A percentile compares a stretch with the other conserved stretches of the same genome.
Evolutionary conservation across 2,329 filamentous ascomycete genomes (phyloP).

Genomic region (Botrytis tulipae): DNA sequence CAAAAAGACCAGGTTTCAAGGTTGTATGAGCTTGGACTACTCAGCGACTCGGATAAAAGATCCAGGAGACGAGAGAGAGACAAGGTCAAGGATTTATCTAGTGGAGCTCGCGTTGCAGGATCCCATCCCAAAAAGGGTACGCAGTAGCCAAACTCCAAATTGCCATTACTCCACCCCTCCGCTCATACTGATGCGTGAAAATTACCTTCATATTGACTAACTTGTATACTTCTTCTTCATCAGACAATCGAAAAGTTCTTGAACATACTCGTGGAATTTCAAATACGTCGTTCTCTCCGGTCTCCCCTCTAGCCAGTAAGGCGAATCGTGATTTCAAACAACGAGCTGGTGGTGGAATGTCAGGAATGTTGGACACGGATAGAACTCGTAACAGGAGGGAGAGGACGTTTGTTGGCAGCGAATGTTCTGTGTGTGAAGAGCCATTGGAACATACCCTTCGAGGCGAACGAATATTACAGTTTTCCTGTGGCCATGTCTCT

Average conservation of each 20-base stretch:
- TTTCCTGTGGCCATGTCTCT: slow-evolving; percentile 94
- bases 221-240: slow-evolving; percentile 18
- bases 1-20: slow-evolving; percentile 35
- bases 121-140: slow-evolving; percentile 36
- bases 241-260: slow-evolving; percentile 22
- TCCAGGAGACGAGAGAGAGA: slow-evolving; percentile 34
- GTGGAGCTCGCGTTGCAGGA: slow-evolving; percentile 37
- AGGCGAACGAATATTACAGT: slow-evolving; percentile 90
- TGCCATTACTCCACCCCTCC: slow-evolving; percentile 27
- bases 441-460: slow-evolving; percentile 91
- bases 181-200: slow-evolving; percentile 19
- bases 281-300: slow-evolving; percentile 20
- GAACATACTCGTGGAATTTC: slow-evolving; percentile 22
- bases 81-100: slow-evolving; percentile 30
- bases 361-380: slow-evolving; percentile 70
- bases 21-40: slow-evolving; percentile 39
- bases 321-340: slow-evolving; percentile 31
- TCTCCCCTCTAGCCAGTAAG: slow-evolving; percentile 24
- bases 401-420: slow-evolving; percentile 89
- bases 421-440: slow-evolving; percentile 96
- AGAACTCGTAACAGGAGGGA: slow-evolving; percentile 78
- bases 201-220: slow-evolving; percentile 23
- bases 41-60: slow-evolving; percentile 34
- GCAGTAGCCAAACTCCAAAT: slow-evolving; percentile 27
- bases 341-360: slow-evolving; percentile 46